Evolutionary conservation across 2,329 filamentous ascomycete genomes (phyloP).

Genomic region (Teratosphaeria gauchensis): DNA sequence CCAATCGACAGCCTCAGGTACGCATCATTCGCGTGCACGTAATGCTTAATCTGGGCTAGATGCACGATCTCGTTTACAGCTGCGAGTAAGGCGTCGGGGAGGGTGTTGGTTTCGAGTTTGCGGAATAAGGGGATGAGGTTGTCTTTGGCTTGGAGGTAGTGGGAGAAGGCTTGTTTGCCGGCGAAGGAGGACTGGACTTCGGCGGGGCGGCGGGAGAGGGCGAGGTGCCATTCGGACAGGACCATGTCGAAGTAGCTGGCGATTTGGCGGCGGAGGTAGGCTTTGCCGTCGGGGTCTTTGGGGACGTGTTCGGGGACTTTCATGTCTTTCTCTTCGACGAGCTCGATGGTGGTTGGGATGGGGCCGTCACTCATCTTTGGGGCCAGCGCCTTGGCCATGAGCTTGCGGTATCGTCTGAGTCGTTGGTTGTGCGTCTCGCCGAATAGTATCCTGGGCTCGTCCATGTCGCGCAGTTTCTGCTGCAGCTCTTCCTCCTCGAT

Average conservation of each 20-base stretch:
- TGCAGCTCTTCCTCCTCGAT: conserved; percentile 63
- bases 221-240: conserved; percentile 74
- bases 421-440: conserved; percentile 66
- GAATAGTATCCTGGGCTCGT: conserved; percentile 68
- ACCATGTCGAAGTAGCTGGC: conserved; percentile 95
- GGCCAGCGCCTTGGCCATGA: conserved; percentile 39
- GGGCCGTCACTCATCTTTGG: conserved; percentile 55
- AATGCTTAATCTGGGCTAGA: conserved; percentile 79
- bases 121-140: conserved; percentile 86
- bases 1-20: conserved; percentile 82
- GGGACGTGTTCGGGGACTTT: conserved; percentile 59
- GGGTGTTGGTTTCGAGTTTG: conserved; percentile 73
- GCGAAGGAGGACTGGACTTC: conserved; percentile 61
- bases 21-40: conserved; percentile 93
- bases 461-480: conserved; percentile 56
- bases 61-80: conserved; percentile 87
- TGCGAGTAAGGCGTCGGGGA: conserved; percentile 55
- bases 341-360: conserved; percentile 73
- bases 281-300: conserved; percentile 54
- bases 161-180: conserved; percentile 70
- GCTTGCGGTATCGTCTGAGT: conserved; percentile 59
- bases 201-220: conserved; percentile 52
- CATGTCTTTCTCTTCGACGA: conserved; percentile 81
- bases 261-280: conserved; percentile 75
- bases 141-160: conserved; percentile 78